These are phyloP conservation scores for Colletotrichum eremochloae DNA, from an alignment of 2,329 filamentous ascomycete species.

Conservation along the genomic window DNA sequence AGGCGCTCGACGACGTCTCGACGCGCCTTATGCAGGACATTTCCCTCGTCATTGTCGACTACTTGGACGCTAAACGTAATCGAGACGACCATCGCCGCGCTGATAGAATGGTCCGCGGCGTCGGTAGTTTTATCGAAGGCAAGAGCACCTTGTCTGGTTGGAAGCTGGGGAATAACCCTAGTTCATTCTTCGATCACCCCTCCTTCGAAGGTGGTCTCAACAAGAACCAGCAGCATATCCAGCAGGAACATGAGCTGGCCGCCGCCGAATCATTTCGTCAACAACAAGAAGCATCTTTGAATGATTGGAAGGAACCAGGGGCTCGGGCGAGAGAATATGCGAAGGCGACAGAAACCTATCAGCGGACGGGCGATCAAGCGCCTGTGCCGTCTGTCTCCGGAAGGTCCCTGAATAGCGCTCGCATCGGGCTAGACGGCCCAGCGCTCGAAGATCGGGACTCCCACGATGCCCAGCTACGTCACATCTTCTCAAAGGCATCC, in stretches of 20 bases:
- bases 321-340: neutral
- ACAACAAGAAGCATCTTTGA: neutral
- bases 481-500: constrained; percentile 59
- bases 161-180: constrained; percentile 25
- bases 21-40: constrained; percentile 46
- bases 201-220: constrained; percentile 42
- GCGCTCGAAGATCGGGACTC: rapidly evolving
- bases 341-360: no score
- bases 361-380: neutral
- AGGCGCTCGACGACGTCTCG: constrained; percentile 47
- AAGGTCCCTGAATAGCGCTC: constrained; percentile 44
- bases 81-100: constrained; percentile 48
- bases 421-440: constrained; percentile 44
- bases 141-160: constrained; percentile 48
- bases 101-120: constrained; percentile 54
- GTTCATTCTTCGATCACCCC: constrained; percentile 31
- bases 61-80: constrained; percentile 51
- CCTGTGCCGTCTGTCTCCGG: neutral
- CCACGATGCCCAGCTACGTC: constrained; percentile 33
- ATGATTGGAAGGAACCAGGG: neutral
- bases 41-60: constrained; percentile 51
- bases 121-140: constrained; percentile 54
- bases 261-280: constrained; percentile 47
- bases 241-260: constrained; percentile 46
- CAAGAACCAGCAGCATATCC: constrained; percentile 34